Evolutionary conservation across 352 stramenopile genomes (phyloP).

Genomic region (Globisporangium barbulae): DNA sequence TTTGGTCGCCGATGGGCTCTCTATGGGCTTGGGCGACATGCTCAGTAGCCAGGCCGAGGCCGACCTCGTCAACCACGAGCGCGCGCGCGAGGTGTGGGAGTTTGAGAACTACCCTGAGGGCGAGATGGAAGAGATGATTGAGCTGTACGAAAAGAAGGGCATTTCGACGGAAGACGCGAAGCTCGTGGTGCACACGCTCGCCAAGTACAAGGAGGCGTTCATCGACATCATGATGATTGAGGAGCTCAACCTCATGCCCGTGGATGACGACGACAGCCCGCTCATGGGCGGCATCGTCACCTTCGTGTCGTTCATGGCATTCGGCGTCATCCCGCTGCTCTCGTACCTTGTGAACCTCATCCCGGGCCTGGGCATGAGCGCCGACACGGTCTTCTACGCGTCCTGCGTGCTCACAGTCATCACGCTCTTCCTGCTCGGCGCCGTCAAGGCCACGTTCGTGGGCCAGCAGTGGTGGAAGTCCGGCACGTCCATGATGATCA

Average conservation of each 20-base stretch:
- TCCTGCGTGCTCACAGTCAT: slow-evolving; percentile 93
- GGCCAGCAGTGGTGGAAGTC: slow-evolving; percentile 72
- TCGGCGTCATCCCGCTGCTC: slow-evolving; percentile 91
- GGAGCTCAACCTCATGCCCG: slow-evolving; percentile 94
- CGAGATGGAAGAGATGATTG: slow-evolving; percentile 96
- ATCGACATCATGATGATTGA: slow-evolving; percentile 98
- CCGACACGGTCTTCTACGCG: slow-evolving; percentile 79
- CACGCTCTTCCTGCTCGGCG: slow-evolving; percentile 93
- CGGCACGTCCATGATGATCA: slow-evolving; percentile 72
- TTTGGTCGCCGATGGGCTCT: slow-evolving; percentile 93
- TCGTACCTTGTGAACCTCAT: slow-evolving; percentile 91
- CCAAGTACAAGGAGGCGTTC: slow-evolving; percentile 97
- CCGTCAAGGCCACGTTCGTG: slow-evolving; percentile 88
- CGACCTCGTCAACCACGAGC: slow-evolving; percentile 93
- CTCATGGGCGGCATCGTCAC: slow-evolving; percentile 83
- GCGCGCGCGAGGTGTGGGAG: slow-evolving; percentile 91
- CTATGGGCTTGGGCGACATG: slow-evolving; percentile 95
- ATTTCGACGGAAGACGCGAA: slow-evolving; percentile 90
- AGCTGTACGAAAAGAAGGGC: slow-evolving; percentile 92
- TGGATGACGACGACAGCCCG: slow-evolving; percentile 90
- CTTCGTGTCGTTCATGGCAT: slow-evolving; percentile 89
- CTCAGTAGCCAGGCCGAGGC: slow-evolving; percentile 92
- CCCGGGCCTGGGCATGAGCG: slow-evolving; percentile 53
- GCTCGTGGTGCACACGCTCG: slow-evolving; percentile 91
- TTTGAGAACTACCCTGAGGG: slow-evolving; percentile 96